Evolutionary conservation across 2,329 filamentous ascomycete species (phyloP).

Genomic region (Tricladium varicosporioides): DNA sequence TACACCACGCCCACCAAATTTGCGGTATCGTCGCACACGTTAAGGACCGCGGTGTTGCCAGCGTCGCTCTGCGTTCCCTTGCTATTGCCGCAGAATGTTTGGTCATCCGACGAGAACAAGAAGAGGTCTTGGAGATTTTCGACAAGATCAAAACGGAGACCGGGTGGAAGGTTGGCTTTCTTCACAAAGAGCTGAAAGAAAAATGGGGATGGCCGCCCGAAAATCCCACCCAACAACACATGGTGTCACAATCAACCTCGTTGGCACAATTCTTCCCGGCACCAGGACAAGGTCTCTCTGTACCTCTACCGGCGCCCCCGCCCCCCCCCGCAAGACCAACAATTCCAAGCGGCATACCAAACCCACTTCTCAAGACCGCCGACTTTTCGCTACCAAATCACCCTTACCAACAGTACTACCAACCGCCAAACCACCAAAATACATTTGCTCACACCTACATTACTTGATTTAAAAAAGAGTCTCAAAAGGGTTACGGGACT

Average conservation of each 20-base stretch:
- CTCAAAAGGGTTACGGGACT: not conserved
- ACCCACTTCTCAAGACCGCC: slow-evolving; percentile 68
- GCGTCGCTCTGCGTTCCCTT: slow-evolving; percentile 75
- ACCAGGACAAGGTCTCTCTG: slow-evolving; percentile 12
- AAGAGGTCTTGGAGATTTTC: slow-evolving; percentile 76
- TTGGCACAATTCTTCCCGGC: slow-evolving; percentile 30
- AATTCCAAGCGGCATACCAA: slow-evolving; percentile 51
- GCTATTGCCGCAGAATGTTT: slow-evolving; percentile 75
- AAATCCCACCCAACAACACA: slow-evolving; percentile 27
- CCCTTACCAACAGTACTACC: slow-evolving; percentile 79
- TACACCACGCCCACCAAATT: slow-evolving; percentile 76
- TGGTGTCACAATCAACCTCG: slow-evolving; percentile 24
- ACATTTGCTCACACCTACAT: slow-evolving; percentile 28
- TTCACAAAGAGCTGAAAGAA: slow-evolving; percentile 70
- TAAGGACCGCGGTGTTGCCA: slow-evolving; percentile 76
- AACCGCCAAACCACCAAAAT: slow-evolving; percentile 58
- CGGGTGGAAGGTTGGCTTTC: slow-evolving; percentile 72
- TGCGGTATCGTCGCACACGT: slow-evolving; percentile 88
- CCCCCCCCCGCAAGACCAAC: slow-evolving; percentile 19
- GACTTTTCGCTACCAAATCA: slow-evolving; percentile 78
- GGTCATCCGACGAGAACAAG: slow-evolving; percentile 67
- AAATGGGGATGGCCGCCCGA: slow-evolving; percentile 70
- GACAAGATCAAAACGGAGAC: slow-evolving; percentile 72
- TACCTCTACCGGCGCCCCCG: slow-evolving; percentile 22
- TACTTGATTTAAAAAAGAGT: slow-evolving; percentile 11